A percentile compares a stretch with the other conserved stretches of the same genome.
These are phyloP conservation scores for Paecilomyces fulvus DNA, from an alignment of 2,329 filamentous ascomycete species.

Conservation along the genomic window DNA sequence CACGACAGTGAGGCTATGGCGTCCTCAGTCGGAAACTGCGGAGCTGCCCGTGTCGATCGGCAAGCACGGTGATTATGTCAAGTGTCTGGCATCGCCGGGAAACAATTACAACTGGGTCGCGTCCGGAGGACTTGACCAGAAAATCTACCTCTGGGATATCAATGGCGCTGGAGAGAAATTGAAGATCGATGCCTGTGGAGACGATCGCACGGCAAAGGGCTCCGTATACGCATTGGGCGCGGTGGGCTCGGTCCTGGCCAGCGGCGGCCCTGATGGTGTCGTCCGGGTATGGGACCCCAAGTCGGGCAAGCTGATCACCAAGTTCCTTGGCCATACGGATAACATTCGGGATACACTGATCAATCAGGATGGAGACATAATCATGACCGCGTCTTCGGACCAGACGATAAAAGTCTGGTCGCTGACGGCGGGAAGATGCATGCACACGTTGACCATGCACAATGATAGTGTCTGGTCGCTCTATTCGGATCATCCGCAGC, in stretches of 20 bases:
- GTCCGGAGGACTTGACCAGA: conserved; percentile 85
- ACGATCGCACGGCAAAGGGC: conserved; percentile 79
- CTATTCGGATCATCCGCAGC: conserved; percentile 75
- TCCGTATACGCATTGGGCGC: conserved; percentile 87
- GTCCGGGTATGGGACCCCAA: conserved; percentile 87
- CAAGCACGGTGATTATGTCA: conserved; percentile 92
- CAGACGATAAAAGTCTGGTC: conserved; percentile 99
- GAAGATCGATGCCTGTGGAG: conserved; percentile 67
- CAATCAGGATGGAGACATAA: conserved; percentile 77
- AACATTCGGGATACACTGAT: conserved; percentile 87
- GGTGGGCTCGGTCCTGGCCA: conserved; percentile 73
- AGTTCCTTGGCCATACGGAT: conserved; percentile 93
- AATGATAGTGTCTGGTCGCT: conserved; percentile 97
- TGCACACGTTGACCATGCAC: conserved; percentile 98
- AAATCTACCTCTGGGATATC: conserved; percentile 89
- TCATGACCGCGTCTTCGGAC: conserved; percentile 90
- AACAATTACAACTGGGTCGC: conserved; percentile 74
- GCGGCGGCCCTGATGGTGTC: conserved; percentile 87
- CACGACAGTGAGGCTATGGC: conserved; percentile 86
- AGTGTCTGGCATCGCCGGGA: conserved; percentile 75
- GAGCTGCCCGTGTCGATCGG: conserved; percentile 73
- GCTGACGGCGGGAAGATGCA: conserved; percentile 85
- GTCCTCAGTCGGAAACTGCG: conserved; percentile 57
- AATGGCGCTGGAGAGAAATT: conserved; percentile 78
- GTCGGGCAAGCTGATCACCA: conserved; percentile 83